Evolutionary conservation across 2,329 filamentous ascomycete species (phyloP).

Genomic region (Aspergillus novofumigatus): DNA sequence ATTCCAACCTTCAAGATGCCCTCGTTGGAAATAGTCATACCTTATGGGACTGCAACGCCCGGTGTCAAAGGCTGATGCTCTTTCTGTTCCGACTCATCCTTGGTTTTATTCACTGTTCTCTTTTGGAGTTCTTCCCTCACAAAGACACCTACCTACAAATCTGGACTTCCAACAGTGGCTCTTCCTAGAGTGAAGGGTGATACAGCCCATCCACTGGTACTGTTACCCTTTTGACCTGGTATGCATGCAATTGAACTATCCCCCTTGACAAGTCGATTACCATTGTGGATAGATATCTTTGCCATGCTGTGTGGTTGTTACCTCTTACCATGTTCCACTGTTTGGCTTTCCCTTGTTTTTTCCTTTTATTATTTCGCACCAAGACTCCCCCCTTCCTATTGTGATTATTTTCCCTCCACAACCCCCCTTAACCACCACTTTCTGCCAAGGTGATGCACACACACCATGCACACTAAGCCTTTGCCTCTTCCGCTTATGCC

Average conservation of each 20-base stretch:
- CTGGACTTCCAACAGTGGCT: not conserved
- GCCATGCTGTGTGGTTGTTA: not conserved
- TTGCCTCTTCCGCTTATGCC: not conserved
- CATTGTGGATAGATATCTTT: not conserved
- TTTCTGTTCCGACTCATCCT: not conserved
- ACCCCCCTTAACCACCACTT: not conserved
- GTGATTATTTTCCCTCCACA: not conserved
- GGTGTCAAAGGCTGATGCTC: not conserved
- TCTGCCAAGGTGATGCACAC: not conserved
- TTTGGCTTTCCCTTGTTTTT: slow-evolving; percentile 2
- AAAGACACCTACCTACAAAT: not conserved
- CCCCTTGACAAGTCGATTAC: not conserved
- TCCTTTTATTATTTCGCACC: slow-evolving; percentile 1
- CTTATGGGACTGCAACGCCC: not conserved
- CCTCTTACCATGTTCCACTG: not conserved
- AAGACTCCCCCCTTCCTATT: not conserved
- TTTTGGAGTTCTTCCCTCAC: not conserved
- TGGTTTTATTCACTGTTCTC: not conserved
- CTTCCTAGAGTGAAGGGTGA: not conserved
- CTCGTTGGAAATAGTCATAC: not conserved
- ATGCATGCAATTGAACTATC: not conserved
- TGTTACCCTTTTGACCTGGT: not conserved
- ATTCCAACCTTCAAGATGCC: not conserved
- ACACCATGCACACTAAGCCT: not conserved
- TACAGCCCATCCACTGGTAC: not conserved